phyloP scores from a whole-genome alignment of 139 green algal species.

The Tetradesmus obliquus region DNA sequence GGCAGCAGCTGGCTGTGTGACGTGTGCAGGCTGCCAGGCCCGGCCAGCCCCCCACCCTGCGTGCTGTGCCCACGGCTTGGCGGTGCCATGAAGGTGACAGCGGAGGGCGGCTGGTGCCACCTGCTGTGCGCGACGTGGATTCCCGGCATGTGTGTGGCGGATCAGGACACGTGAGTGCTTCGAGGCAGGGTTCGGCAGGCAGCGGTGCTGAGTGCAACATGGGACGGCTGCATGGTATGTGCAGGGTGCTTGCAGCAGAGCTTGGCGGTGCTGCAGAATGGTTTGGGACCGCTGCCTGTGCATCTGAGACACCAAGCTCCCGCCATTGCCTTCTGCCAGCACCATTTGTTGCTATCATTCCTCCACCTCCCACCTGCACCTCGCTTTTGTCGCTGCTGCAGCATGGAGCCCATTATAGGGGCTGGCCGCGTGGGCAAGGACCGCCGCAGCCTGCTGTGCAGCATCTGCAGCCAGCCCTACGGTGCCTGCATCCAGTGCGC shows the following conservation, averaged over 20 bases:
- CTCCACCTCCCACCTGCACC: too few species aligned
- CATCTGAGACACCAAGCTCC: neutral
- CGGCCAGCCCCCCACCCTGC: constrained; percentile 63
- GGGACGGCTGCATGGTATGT: too few species aligned
- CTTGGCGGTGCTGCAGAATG: too few species aligned
- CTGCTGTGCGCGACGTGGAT: constrained; percentile 76
- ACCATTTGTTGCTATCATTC: too few species aligned
- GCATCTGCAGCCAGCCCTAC: constrained; percentile 77
- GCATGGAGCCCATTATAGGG: constrained; percentile 49
- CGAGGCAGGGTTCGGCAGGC: neutral
- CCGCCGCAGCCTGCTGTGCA: constrained; percentile 66
- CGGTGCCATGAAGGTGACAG: constrained; percentile 72
- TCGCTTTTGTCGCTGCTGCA: neutral
- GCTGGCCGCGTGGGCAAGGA: constrained; percentile 27
- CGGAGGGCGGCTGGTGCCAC: constrained; percentile 72
- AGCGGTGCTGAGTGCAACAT: neutral
- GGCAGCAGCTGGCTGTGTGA: constrained; percentile 81
- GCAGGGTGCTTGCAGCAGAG: too few species aligned
- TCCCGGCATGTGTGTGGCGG: constrained; percentile 53
- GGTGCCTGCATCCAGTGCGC: constrained; percentile 84
- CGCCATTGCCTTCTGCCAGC: too few species aligned
- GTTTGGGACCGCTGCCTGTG: too few species aligned
- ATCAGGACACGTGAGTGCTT: constrained; percentile 35
- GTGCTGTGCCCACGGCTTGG: constrained; percentile 73
- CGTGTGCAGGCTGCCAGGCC: constrained; percentile 65